These are phyloP conservation scores for Sarcodon sp. DNA, from an alignment of 768 basidiomycete genomes.

Conservation along the genomic window DNA sequence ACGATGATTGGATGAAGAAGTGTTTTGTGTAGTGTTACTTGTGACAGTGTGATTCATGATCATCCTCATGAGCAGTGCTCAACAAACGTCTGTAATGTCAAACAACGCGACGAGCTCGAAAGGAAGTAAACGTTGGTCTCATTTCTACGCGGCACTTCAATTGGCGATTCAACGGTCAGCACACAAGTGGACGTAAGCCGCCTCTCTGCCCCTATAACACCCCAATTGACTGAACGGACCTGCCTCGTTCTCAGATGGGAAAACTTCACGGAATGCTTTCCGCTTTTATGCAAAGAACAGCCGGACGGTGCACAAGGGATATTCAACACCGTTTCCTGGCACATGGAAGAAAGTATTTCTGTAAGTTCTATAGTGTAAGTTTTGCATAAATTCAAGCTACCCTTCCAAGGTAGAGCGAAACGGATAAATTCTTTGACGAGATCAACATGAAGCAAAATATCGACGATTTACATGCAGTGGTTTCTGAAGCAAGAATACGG, in stretches of 20 bases:
- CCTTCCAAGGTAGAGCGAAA: constrained; percentile 33
- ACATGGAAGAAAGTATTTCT: constrained; percentile 55
- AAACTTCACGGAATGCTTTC: constrained; percentile 29
- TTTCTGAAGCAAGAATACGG: constrained; percentile 52
- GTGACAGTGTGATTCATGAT: neutral
- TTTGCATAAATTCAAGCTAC: neutral
- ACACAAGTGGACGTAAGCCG: constrained; percentile 40
- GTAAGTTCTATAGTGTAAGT: constrained; percentile 3
- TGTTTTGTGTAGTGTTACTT: neutral
- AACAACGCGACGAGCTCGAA: constrained; percentile 10
- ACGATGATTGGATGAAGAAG: neutral
- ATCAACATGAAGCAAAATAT: constrained; percentile 58
- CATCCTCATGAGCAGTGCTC: neutral
- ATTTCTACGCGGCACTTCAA: constrained; percentile 38
- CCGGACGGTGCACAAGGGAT: constrained; percentile 19
- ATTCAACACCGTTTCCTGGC: constrained; percentile 50
- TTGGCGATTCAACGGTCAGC: constrained; percentile 38
- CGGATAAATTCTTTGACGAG: constrained; percentile 53
- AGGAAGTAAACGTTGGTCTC: constrained; percentile 32
- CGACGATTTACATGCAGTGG: constrained; percentile 55
- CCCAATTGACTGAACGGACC: neutral
- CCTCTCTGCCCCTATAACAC: neutral
- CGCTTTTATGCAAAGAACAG: constrained; percentile 24
- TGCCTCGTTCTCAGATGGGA: constrained; percentile 22
- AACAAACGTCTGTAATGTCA: neutral